Base-by-base conservation (phyloP, 768 basidiomycete genomes). In the Mrakia gelida region DNA sequence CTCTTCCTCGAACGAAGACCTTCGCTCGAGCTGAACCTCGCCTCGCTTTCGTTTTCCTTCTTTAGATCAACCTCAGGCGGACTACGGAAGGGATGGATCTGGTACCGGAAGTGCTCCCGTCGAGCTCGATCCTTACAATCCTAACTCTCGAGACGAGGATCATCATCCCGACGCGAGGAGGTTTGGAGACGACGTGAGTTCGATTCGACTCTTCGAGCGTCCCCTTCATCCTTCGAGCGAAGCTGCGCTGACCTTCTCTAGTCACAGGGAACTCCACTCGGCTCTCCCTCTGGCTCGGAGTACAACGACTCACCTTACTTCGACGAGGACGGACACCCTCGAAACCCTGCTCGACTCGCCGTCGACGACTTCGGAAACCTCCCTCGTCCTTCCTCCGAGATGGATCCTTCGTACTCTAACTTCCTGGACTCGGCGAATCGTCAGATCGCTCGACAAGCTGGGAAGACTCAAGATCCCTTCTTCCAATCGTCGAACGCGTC, bases 401-500 rank as follows among this genome's bases (percentile, higher is more conserved):
- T 43, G 68, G 76, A 43, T 77, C 76, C 76, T 76, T 89, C 88
- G 16, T 97, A 90, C 83, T 88, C 87, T 75, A 88, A 90, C 81
- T 97, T 97, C 87, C 85, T 96, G 80, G 91, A 92, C 81, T 89
- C 90, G 80, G 95, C 93, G 13, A 96, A 96, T 65, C 28, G 71
- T 73, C 5, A 41, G 54, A 16, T 28, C 45, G 41, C 26, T 56
- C 15, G 6, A 11, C 38, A 38, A 38, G 38, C 38, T 38, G 38
- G 38, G 38, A 38, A 38, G 38, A 38, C 38, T 38, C 38, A 70
- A n/a, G 95, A 95, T 86, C 95, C 94, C 1, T 95, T 95, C 87
- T 84, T 94, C 65, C 52, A 61, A 62, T 59, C 59, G 7, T 59
- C 59, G 26, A 92, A 93, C 43, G 86, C 77, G 26, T 84, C 77